These are phyloP conservation scores for Fusarium lateritium DNA, from an alignment of 2,329 filamentous ascomycete species.

Conservation along the genomic window DNA sequence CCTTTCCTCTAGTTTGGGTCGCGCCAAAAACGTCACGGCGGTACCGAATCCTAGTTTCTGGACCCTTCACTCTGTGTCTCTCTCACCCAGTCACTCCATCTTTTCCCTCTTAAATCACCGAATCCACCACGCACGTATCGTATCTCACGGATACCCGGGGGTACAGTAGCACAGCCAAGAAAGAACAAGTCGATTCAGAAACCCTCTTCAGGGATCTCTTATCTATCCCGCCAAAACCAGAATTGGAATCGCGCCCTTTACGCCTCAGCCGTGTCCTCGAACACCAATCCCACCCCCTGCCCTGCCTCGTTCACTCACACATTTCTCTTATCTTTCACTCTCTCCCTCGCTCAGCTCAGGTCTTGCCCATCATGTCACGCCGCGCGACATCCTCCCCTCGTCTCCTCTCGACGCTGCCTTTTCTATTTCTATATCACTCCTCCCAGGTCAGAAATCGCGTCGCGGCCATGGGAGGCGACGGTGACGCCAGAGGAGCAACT, in stretches of 20 bases:
- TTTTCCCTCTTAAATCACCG: conserved; percentile 4
- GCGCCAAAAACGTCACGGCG: conserved; percentile 27
- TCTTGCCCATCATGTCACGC: conserved; percentile 23
- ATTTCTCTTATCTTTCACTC: conserved; percentile 29
- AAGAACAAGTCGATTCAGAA: background rate
- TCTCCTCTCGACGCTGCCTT: conserved; percentile 19
- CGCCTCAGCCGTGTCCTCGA: conserved; percentile 11
- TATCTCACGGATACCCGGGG: background rate
- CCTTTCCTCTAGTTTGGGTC: background rate
- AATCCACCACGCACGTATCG: conserved; percentile 8
- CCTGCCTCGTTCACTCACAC: conserved; percentile 1
- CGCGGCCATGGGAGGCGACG: conserved; percentile 48
- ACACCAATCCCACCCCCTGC: conserved; percentile 15
- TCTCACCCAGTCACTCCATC: conserved; percentile 2
- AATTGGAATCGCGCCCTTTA: conserved; percentile 13
- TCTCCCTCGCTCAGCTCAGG: conserved; percentile 10
- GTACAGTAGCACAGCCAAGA: conserved; percentile 17
- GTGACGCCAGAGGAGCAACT: conserved; percentile 61
- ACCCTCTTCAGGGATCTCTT: conserved; percentile 32
- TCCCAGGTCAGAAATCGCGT: conserved; percentile 33
- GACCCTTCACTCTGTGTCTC: conserved; percentile 7
- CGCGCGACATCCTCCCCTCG: conserved; percentile 17
- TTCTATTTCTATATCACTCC: conserved; percentile 41
- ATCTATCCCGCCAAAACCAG: conserved; percentile 22
- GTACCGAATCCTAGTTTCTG: conserved; percentile 4